Evolutionary conservation across 768 basidiomycete species (phyloP), one percentile per base, ranked within the genome.

Genomic region (Dentipellis sp.): DNA sequence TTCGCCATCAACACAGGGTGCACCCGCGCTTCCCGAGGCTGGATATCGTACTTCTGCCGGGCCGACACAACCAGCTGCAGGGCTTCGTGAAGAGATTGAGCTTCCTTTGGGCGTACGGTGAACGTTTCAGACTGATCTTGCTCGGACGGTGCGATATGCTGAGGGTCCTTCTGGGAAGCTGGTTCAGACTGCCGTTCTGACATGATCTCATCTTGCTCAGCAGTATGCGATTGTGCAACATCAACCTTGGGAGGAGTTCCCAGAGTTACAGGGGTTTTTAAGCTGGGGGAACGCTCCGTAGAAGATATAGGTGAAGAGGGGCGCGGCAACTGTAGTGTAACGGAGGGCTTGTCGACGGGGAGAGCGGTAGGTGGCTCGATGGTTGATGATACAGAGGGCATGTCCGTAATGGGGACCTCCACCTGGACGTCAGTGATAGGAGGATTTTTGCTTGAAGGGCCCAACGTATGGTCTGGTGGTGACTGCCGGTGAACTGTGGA

Each of bases 1-100:
- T 90, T 90, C 34, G 80, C 76, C 60, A 76, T 67, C 12, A 91
- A 71, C 19, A 91, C 74, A 1, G 86, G 86, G 22, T 77, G 74
- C 10, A 86, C 74, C 19, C 80, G 78, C 61, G 86, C 83, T 40
- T 78, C 75, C 19, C 79, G 79, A 10, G 83, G 77, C 65, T 85
- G 82, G 12, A 70, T 73, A 65, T 88, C 84, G 58, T 71, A 74
- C 37, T 78, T 74, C 40, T 83, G 73, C 29, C 87, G 78, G 10
- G 81, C 78, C 71, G 81, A 79, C 23, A 86, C 75, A 12, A 83
- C 79, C 23, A 83, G 70, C 22, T 81, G 80, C 45, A 90, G 72
- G 8, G 82, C 84, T 48, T 88, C 87, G 48, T 71, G 66, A 8
- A 80, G 72, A 10, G 79, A 62, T 7, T 54, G 35, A 14, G 61